Evolutionary conservation across 257 asterid species (phyloP).

Genomic region (Nicotiana knightiana): DNA sequence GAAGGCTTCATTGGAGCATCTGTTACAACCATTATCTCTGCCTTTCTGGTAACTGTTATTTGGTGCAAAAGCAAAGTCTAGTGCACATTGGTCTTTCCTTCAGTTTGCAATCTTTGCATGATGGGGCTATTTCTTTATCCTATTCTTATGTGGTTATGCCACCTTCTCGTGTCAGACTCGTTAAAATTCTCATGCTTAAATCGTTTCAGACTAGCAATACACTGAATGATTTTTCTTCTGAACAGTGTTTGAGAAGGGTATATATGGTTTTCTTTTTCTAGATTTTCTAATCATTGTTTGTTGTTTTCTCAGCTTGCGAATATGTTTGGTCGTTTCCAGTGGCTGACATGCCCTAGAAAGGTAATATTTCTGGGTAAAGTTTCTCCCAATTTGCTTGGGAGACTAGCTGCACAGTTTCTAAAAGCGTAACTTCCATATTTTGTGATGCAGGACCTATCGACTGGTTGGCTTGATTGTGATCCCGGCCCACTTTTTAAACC

Average conservation of each 20-base stretch:
- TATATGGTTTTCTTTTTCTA: background rate
- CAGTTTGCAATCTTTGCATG: background rate
- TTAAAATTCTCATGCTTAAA: background rate
- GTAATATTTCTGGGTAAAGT: slow-evolving; percentile 31
- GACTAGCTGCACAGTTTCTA: background rate
- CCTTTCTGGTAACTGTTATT: slow-evolving; percentile 51
- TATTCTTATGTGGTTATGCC: background rate
- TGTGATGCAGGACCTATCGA: slow-evolving; percentile 70
- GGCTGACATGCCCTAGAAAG: slow-evolving; percentile 99
- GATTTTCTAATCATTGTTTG: slow-evolving; percentile 1
- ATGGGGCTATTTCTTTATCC: background rate
- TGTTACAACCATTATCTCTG: slow-evolving; percentile 63
- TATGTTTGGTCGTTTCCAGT: slow-evolving; percentile 68
- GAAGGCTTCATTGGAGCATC: slow-evolving; percentile 98
- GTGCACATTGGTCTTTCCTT: background rate
- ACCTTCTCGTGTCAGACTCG: background rate
- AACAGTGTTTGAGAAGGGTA: background rate
- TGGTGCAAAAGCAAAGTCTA: background rate
- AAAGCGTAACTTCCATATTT: slow-evolving; percentile 10
- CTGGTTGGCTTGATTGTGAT: slow-evolving; percentile 95
- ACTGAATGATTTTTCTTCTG: background rate
- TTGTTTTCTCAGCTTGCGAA: slow-evolving; percentile 69
- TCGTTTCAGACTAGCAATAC: background rate
- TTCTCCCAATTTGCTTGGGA: background rate
- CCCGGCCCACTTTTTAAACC: slow-evolving; percentile 84